Conservation (phyloP, 2,329 filamentous ascomycete species). For the Fusarium sublunatum region DNA sequence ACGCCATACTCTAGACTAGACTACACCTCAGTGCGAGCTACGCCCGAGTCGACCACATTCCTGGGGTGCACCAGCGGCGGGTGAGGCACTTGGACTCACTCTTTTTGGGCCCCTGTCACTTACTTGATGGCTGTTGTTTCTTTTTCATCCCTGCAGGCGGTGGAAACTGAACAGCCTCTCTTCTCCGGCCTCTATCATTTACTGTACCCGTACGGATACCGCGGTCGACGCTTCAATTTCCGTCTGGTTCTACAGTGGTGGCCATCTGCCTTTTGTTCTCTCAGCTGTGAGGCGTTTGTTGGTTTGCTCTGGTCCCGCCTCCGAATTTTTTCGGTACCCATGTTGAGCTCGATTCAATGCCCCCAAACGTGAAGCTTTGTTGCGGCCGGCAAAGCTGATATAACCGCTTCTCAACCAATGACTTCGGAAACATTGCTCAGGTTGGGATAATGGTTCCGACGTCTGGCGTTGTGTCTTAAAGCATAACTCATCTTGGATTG, state of each 20-base stretch:
- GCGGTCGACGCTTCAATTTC: conserved; percentile 19
- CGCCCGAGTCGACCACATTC: conserved; percentile 32
- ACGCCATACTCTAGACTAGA: conserved; percentile 2
- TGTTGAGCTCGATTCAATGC: conserved; percentile 2
- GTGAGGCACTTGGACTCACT: conserved; percentile 22
- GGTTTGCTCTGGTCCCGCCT: conserved; percentile 6
- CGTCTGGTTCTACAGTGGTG: not conserved
- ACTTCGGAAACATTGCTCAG: conserved; percentile 23
- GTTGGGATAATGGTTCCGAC: conserved; percentile 26
- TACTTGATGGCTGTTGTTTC: conserved; percentile 29
- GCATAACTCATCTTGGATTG: conserved; percentile 25
- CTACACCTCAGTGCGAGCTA: conserved; percentile 13
- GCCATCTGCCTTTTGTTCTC: conserved; percentile 2
- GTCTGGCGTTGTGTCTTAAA: conserved; percentile 20
- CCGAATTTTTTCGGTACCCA: conserved; percentile 37
- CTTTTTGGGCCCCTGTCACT: conserved; percentile 16
- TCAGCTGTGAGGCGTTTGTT: conserved; percentile 5
- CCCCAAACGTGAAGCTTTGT: conserved; percentile 21
- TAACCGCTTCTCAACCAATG: not conserved
- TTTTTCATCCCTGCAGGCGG: conserved; percentile 24
- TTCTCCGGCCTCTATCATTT: conserved; percentile 6
- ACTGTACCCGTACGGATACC: conserved; percentile 2
- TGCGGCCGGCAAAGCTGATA: conserved; percentile 16
- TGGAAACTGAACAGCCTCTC: conserved; percentile 29
- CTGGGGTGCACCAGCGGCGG: conserved; percentile 34